phyloP scores from a whole-genome alignment of 768 basidiomycete species.

The Cystofilobasidium capitatum region DNA sequence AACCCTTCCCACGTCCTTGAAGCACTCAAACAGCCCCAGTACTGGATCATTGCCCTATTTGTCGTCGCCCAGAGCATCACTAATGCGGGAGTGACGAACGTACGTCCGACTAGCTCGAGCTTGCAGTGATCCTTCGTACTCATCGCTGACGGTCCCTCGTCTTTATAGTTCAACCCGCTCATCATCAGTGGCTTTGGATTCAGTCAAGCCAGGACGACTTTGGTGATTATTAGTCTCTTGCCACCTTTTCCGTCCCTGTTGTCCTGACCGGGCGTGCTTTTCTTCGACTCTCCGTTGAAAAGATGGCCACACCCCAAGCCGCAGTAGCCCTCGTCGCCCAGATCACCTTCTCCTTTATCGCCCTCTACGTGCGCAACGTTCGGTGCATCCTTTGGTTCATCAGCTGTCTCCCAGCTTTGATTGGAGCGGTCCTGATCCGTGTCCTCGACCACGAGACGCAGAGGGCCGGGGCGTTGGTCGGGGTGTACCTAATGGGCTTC shows the following conservation, averaged over 20 bases:
- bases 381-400: conserved; percentile 27
- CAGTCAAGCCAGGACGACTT: conserved; percentile 23
- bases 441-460: conserved; percentile 20
- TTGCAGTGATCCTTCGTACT: no score
- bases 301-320: conserved; percentile 28
- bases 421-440: conserved; percentile 22
- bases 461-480: not conserved
- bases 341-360: conserved; percentile 16
- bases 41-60: conserved; percentile 20
- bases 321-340: conserved; percentile 25
- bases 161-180: conserved; percentile 23
- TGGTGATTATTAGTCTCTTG: not conserved
- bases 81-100: conserved; percentile 28
- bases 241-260: no score
- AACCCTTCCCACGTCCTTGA: no score
- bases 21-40: conserved; percentile 24
- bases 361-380: conserved; percentile 24
- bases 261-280: no score
- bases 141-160: no score
- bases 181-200: conserved; percentile 28
- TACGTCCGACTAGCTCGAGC: no score
- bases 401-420: conserved; percentile 14
- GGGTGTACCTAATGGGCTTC: conserved; percentile 13
- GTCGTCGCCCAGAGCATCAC: conserved; percentile 25
- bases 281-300: no score